phyloP scores from a whole-genome alignment of 176 grass and related monocot species.

The Panicum miliaceum region DNA sequence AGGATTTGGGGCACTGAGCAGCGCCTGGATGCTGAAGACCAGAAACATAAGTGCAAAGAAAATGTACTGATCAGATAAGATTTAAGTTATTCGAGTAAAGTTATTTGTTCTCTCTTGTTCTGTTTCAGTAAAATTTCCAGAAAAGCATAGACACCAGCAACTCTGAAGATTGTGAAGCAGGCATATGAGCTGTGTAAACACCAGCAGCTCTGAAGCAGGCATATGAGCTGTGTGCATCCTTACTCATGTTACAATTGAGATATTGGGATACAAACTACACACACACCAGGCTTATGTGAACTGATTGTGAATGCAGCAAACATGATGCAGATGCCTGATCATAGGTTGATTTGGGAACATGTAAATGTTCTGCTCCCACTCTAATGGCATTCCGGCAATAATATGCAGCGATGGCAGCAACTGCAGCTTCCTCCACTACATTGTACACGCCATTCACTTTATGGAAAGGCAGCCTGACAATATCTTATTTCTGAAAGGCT shows the following conservation, averaged over 20 bases:
- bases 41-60: conserved; percentile 20
- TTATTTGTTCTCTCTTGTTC: neutral
- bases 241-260: neutral
- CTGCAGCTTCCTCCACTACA: neutral
- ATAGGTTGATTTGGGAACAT: neutral
- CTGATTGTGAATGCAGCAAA: neutral
- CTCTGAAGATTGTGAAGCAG: neutral
- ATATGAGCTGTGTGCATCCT: neutral
- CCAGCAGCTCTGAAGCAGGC: neutral
- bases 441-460: neutral
- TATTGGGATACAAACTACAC: neutral
- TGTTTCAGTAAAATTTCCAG: neutral
- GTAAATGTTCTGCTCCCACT: neutral
- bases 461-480: neutral
- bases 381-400: neutral
- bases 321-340: neutral
- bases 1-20: conserved; percentile 73
- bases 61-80: neutral
- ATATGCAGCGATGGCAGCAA: neutral
- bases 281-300: neutral
- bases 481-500: neutral
- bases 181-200: neutral
- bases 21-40: conserved; percentile 67
- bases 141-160: neutral
- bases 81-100: neutral